A percentile compares a stretch with the other conserved stretches of the same genome.
These are phyloP conservation scores for Chalciporus pseudorubinellus DNA, from an alignment of 768 basidiomycete species.

Conservation along the genomic window DNA sequence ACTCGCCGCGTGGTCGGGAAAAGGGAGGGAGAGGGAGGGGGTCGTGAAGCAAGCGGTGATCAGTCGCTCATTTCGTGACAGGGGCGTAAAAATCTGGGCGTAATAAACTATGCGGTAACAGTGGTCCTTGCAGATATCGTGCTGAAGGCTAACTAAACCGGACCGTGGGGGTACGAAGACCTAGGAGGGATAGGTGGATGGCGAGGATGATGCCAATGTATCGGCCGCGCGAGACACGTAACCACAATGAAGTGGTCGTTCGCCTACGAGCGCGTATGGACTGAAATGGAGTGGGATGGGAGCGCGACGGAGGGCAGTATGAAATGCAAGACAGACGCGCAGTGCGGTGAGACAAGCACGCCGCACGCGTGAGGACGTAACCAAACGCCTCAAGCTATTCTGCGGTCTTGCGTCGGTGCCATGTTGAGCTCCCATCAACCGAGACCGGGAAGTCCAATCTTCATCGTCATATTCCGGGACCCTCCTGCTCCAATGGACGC, in stretches of 20 bases:
- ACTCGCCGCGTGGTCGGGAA: slow-evolving; percentile 20
- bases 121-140: slow-evolving; percentile 25
- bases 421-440: slow-evolving; percentile 54
- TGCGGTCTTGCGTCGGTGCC: slow-evolving; percentile 72
- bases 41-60: slow-evolving; percentile 43
- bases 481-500: slow-evolving; percentile 28
- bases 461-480: slow-evolving; percentile 37
- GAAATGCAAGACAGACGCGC: slow-evolving; percentile 47
- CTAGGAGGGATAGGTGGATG: slow-evolving; percentile 25
- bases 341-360: slow-evolving; percentile 52
- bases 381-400: slow-evolving; percentile 52
- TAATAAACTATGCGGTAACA: slow-evolving; percentile 41
- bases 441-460: slow-evolving; percentile 49
- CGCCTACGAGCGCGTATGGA: slow-evolving; percentile 63
- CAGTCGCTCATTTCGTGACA: slow-evolving; percentile 38
- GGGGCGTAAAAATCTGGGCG: slow-evolving; percentile 40
- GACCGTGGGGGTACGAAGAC: slow-evolving; percentile 17
- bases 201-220: slow-evolving; percentile 57
- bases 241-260: slow-evolving; percentile 82
- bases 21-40: neutral
- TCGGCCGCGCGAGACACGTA: slow-evolving; percentile 77
- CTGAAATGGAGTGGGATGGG: slow-evolving; percentile 49
- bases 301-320: slow-evolving; percentile 38
- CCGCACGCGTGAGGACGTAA: slow-evolving; percentile 48
- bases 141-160: slow-evolving; percentile 27